Base-by-base conservation (phyloP, 768 basidiomycete genomes). In the Mycena rebaudengoi region DNA sequence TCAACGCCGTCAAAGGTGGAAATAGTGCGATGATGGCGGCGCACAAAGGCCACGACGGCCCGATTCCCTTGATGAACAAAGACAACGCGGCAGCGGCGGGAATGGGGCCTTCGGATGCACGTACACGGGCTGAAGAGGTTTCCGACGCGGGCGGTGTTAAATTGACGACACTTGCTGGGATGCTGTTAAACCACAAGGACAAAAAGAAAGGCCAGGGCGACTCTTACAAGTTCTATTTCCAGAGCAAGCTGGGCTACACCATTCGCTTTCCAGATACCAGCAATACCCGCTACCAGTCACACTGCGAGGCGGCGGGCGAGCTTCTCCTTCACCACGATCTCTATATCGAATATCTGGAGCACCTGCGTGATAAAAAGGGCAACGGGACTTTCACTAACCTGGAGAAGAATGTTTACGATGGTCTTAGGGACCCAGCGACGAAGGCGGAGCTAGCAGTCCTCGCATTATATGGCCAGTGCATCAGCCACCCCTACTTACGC, bases 191-290 rank as follows among this genome's bases (percentile, higher is more conserved):
- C 46, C 46, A 80, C 64, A 78, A 78, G 62, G 69, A 76, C 58
- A 72, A 79, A 46, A 80, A 79, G 62, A 75, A 76, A 33, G 79
- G 79, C 20, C 69, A 75, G 48, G 72, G 74, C 57, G 73, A 77
- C 65, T 25, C 49, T 2, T 68, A 71, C 58, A 28, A 55, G 1
- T 54, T 28, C 30, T 72, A 65, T 60, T 70, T 60, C 64, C 16
- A 28, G 14, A 46, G 56, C n/a, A 25, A 68, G 40, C 20, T 65
- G 20, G 57, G 57, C 35, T 54, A 11, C 18, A 32, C 29, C 23
- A 69, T 73, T 25, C 67, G 64, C 29, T 73, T 72, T 65, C 74
- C 71, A 23, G 68, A 74, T 52, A 71, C 69, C n/a, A 71, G 65
- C 26, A 75, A 74, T 33, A 74, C 60, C 25, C 57, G 65, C 0